A percentile compares a stretch with the other conserved stretches of the same genome.
Evolutionary conservation across 2,329 filamentous ascomycete species (phyloP).

Genomic region (Pestalotiopsis sp.): DNA sequence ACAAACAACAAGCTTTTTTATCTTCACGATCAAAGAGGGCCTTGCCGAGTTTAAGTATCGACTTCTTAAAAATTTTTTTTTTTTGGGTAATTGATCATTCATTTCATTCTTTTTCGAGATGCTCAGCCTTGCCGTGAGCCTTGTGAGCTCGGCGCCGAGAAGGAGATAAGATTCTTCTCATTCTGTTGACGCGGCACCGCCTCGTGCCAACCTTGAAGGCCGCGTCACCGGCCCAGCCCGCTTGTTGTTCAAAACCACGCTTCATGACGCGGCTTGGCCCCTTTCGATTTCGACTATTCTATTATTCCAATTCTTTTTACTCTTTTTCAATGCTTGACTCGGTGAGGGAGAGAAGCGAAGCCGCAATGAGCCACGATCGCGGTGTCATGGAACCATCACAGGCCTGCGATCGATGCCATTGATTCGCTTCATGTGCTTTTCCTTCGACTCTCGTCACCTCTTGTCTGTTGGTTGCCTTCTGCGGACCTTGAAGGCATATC

Average conservation of each 20-base stretch:
- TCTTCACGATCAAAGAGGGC: not conserved
- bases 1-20: not conserved
- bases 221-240: not conserved
- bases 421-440: too few relatives aligned
- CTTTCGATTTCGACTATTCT: not conserved
- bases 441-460: too few relatives aligned
- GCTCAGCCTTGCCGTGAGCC: not conserved
- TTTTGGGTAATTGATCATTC: not conserved
- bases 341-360: not conserved
- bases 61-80: too few relatives aligned
- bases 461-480: too few relatives aligned
- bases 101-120: not conserved
- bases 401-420: too few relatives aligned
- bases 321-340: not conserved
- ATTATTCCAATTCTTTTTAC: not conserved
- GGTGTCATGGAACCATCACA: not conserved
- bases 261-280: not conserved
- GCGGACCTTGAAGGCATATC: not conserved
- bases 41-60: not conserved
- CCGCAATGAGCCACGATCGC: not conserved
- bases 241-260: not conserved
- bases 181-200: not conserved
- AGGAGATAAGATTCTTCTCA: too few relatives aligned
- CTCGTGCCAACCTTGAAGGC: not conserved
- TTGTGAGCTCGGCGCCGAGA: not conserved